Evolutionary conservation across 2,329 filamentous ascomycete genomes (phyloP), one percentile per base, ranked within the genome.

Genomic region (Incumbomyces delicatus): DNA sequence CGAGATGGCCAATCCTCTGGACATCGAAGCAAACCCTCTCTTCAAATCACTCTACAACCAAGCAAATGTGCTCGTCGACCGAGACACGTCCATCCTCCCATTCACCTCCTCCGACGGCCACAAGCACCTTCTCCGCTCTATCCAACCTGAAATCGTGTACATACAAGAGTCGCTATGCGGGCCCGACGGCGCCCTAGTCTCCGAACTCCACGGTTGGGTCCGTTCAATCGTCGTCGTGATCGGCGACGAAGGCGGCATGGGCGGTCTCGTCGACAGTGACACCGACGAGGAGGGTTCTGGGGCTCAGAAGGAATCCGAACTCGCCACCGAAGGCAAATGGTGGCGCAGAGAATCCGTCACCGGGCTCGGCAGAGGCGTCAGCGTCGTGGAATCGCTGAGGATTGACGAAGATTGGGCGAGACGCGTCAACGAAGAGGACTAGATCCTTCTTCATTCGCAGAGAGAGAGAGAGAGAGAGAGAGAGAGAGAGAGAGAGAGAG

Each of bases 341-440:
- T 92, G 84, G 83, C 81, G 88, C 64, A 74, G 76, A 45, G 80
- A 87, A 47, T 84, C 88, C 37, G 78, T 87, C 49, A 87, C 94
- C 18, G 89, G 90, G 2, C 73, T 89, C 48, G 90, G 90, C 13
- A 84, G 92, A 60, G 86, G 87, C 3, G 81, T 95, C 22, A 81
- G 94, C 33, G 81, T 96, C 14, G 87, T 95, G 2, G 90, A 96
- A 63, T 84, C 82, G 29, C 73, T 82, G 53, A 75, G 86, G 41
- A 77, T 94, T 14, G 81, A 83, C 43, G 89, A 95, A 57, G 90
- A 96, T 65, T 96, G 88, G 84, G 75, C 76, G 52, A 80, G 85
- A 60, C 76, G 90, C 50, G 80, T 94, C 48, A 80, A 81, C 60
- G 85, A 85, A 46, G 66, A 66, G 55, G 73, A 76, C 3, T 41